Conservation (phyloP, 176 grass and related monocot species). For the Olyra latifolia region DNA sequence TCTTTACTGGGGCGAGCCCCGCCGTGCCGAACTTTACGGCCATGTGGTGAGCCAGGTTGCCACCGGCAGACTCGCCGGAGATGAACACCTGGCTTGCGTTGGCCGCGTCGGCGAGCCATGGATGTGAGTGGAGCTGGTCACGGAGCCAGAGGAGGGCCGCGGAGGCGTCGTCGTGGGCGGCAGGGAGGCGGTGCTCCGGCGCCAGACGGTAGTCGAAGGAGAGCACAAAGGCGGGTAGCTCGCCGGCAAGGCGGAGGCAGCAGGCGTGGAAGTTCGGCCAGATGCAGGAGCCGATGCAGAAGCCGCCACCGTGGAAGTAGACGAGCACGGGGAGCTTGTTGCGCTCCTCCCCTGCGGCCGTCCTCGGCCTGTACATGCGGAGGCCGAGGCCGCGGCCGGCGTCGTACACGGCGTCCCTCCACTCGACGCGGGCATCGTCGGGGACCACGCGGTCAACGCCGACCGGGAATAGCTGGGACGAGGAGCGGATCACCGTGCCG, state of each 20-base stretch:
- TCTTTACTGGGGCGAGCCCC: slow-evolving; percentile 33
- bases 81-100: slow-evolving; percentile 10
- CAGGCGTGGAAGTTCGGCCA: slow-evolving; percentile 41
- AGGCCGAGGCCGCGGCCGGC: neutral
- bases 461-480: neutral
- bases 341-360: neutral
- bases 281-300: slow-evolving; percentile 49
- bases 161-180: slow-evolving; percentile 40
- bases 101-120: slow-evolving; percentile 40
- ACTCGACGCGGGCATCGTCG: slow-evolving; percentile 45
- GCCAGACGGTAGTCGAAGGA: slow-evolving; percentile 61
- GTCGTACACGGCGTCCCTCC: slow-evolving; percentile 41
- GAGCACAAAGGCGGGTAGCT: slow-evolving; percentile 36
- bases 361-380: slow-evolving; percentile 10
- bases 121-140: slow-evolving; percentile 3
- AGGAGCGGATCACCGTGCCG: slow-evolving; percentile 10
- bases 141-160: slow-evolving; percentile 54
- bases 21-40: slow-evolving; percentile 36
- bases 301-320: slow-evolving; percentile 55
- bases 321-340: slow-evolving; percentile 32
- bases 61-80: slow-evolving; percentile 50
- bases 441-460: neutral
- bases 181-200: slow-evolving; percentile 60
- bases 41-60: slow-evolving; percentile 51
- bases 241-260: slow-evolving; percentile 45